These are phyloP conservation scores for Gastrodia elata DNA, from an alignment of 106 monocot species.

Conservation along the genomic window DNA sequence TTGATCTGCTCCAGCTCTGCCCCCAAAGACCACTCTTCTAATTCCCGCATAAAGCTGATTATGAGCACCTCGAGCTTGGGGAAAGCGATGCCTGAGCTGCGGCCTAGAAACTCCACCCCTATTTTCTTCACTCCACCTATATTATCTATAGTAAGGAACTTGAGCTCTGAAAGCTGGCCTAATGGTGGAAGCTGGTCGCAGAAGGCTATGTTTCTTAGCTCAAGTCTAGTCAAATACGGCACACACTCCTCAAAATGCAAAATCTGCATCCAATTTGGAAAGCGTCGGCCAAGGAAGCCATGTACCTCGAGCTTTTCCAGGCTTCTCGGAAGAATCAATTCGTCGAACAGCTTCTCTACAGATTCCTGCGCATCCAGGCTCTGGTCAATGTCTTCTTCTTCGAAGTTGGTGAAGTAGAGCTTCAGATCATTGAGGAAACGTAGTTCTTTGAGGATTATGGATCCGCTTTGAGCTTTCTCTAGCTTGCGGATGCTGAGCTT, in stretches of 20 bases:
- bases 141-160: not conserved
- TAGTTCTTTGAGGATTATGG: not conserved
- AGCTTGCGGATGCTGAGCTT: slow-evolving; percentile 11
- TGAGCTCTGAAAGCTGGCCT: slow-evolving; percentile 2
- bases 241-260: not conserved
- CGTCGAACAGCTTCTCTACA: not conserved
- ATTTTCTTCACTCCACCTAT: slow-evolving; percentile 2
- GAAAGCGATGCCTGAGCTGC: slow-evolving; percentile 10
- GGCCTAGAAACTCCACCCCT: not conserved
- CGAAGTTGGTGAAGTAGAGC: not conserved
- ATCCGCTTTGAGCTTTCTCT: slow-evolving; percentile 12
- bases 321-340: not conserved
- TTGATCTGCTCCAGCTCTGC: not conserved
- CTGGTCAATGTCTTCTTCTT: not conserved
- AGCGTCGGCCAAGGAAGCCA: not conserved
- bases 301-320: not conserved
- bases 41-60: slow-evolving; percentile 14
- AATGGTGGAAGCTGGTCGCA: not conserved
- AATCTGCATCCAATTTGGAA: slow-evolving; percentile 2
- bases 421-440: not conserved
- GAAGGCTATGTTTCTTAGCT: not conserved
- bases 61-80: slow-evolving; percentile 15
- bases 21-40: slow-evolving; percentile 24
- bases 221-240: not conserved
- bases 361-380: not conserved